These are phyloP conservation scores for Tulasnella sp. DNA, from an alignment of 768 basidiomycete genomes.

Conservation along the genomic window DNA sequence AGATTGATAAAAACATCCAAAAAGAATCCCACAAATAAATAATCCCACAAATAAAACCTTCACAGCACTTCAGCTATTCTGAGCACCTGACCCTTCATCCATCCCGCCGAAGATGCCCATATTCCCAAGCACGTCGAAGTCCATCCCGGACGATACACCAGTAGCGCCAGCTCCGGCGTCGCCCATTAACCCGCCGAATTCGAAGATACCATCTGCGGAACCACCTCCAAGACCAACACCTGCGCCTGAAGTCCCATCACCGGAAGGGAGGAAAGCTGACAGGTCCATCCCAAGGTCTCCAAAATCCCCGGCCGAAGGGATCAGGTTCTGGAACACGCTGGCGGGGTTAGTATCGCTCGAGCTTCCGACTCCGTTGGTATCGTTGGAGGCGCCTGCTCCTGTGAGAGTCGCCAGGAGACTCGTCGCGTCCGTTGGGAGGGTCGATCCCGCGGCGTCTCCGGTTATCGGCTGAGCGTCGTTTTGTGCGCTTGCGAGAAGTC, in stretches of 20 bases:
- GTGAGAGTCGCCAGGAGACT: conserved; percentile 10
- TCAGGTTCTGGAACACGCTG: neutral
- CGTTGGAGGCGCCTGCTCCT: neutral
- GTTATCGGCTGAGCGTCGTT: neutral
- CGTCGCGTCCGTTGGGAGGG: conserved; percentile 1
- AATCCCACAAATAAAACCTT: neutral
- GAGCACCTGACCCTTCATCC: neutral
- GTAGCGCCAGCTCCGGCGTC: neutral
- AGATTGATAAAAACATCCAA: too few relatives aligned
- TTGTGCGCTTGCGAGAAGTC: neutral
- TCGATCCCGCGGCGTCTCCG: neutral
- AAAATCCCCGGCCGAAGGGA: neutral
- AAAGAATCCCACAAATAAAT: too few relatives aligned
- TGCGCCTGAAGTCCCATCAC: neutral
- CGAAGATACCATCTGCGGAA: neutral
- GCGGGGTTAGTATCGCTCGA: neutral
- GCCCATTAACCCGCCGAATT: neutral
- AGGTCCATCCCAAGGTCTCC: neutral
- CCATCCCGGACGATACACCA: neutral
- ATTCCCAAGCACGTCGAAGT: neutral
- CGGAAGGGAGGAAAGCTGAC: neutral
- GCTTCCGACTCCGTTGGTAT: neutral
- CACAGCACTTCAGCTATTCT: neutral
- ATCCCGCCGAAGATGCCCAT: neutral
- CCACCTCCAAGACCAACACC: neutral